Evolutionary conservation across 352 stramenopile species (phyloP).

Genomic region (Phytophthora niederhauseri): DNA sequence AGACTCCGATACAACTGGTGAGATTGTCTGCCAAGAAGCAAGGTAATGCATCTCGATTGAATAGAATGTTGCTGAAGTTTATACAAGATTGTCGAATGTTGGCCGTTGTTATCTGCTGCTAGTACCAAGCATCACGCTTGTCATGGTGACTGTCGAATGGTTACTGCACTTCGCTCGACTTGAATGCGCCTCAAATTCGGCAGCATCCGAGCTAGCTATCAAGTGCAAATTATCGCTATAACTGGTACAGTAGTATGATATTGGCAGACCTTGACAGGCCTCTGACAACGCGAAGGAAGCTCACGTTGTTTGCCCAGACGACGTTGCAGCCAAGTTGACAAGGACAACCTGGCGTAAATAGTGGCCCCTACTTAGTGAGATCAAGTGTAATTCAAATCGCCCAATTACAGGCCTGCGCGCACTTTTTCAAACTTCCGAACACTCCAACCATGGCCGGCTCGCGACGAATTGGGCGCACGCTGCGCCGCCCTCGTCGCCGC

Average conservation of each 20-base stretch:
- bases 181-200: too few relatives aligned
- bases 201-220: too few relatives aligned
- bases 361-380: constrained; percentile 1
- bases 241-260: too few relatives aligned
- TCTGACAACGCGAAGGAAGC: too few relatives aligned
- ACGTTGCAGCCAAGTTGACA: too few relatives aligned
- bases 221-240: too few relatives aligned
- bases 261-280: too few relatives aligned
- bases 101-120: too few relatives aligned
- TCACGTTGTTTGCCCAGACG: too few relatives aligned
- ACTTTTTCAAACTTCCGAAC: constrained; percentile 41
- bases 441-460: constrained; percentile 43
- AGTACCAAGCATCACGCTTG: neutral
- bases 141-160: neutral
- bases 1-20: neutral
- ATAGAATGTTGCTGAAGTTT: constrained; percentile 6
- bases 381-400: constrained; percentile 12
- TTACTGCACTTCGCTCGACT: neutral
- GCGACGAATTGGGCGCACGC: constrained; percentile 51
- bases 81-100: neutral
- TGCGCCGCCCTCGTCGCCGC: constrained; percentile 47
- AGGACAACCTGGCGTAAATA: neutral
- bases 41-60: neutral
- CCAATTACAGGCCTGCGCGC: constrained; percentile 5
- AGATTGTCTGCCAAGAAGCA: neutral